These are phyloP conservation scores for Golubevia pallescens DNA, from an alignment of 1,284 basidiomycete genomes.

Conservation along the genomic window DNA sequence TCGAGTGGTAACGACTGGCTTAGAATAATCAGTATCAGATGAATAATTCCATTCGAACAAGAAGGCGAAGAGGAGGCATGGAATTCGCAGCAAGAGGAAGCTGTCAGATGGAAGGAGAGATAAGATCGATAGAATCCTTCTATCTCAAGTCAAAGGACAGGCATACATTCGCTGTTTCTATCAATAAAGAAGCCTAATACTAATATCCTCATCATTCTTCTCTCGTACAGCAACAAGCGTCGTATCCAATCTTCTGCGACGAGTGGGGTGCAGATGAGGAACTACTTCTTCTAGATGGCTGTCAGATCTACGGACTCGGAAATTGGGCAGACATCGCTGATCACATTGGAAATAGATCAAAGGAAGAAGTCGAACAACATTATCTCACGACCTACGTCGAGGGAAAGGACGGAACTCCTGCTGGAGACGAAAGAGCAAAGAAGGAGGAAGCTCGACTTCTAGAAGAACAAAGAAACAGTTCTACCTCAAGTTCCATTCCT, in stretches of 20 bases:
- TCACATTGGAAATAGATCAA: slow-evolving; percentile 90
- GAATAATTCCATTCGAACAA: too few species aligned
- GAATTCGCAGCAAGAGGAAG: too few species aligned
- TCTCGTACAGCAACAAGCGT: slow-evolving; percentile 80
- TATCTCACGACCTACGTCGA: slow-evolving; percentile 82
- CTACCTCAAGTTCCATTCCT: too few species aligned
- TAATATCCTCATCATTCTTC: too few species aligned
- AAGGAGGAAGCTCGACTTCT: slow-evolving; percentile 8
- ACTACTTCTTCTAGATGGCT: slow-evolving; percentile 85
- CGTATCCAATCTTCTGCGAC: slow-evolving; percentile 90
- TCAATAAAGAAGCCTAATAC: too few species aligned
- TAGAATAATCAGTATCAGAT: too few species aligned
- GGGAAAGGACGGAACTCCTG: slow-evolving; percentile 44
- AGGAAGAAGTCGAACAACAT: slow-evolving; percentile 91
- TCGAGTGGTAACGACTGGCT: too few species aligned
- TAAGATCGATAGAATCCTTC: neutral
- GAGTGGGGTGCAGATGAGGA: slow-evolving; percentile 99
- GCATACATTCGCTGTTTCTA: slow-evolving; percentile 12
- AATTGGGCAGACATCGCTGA: slow-evolving; percentile 98
- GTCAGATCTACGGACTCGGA: slow-evolving; percentile 85
- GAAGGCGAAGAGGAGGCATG: too few species aligned
- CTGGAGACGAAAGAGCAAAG: slow-evolving; percentile 37
- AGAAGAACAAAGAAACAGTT: slow-evolving; percentile 2
- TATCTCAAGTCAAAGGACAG: too few species aligned
- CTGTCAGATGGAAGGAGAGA: neutral